These are phyloP conservation scores for Coprinellus micaceus DNA, from an alignment of 768 basidiomycete species.

Conservation along the genomic window DNA sequence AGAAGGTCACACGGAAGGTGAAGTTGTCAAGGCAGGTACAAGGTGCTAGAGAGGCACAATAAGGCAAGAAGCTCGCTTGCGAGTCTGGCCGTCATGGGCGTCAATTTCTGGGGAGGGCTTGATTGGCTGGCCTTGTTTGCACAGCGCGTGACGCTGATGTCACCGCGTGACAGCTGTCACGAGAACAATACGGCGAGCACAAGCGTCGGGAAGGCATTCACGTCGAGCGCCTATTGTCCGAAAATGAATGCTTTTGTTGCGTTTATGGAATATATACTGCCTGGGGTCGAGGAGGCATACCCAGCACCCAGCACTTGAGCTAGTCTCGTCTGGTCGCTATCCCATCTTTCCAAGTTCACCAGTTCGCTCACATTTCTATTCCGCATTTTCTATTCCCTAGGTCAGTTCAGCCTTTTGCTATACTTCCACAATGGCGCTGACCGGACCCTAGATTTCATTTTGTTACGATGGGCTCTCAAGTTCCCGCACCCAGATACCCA, in stretches of 20 bases:
- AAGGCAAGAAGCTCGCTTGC: background rate
- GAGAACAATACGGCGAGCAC: slow-evolving; percentile 8
- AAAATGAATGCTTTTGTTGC: slow-evolving; percentile 9
- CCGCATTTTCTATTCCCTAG: slow-evolving; percentile 3
- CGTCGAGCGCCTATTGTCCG: slow-evolving; percentile 10
- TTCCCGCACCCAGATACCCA: slow-evolving; percentile 27
- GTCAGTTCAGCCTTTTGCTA: slow-evolving; percentile 1
- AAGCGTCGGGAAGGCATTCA: slow-evolving; percentile 3
- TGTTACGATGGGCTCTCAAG: slow-evolving; percentile 14
- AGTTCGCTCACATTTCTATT: slow-evolving; percentile 9
- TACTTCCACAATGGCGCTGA: background rate
- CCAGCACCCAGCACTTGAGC: slow-evolving; percentile 20
- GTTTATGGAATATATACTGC: slow-evolving; percentile 19
- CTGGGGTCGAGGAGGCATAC: background rate
- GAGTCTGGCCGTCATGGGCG: background rate
- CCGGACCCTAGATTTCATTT: background rate
- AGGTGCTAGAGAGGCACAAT: background rate
- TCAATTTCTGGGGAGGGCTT: background rate
- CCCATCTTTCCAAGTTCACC: slow-evolving; percentile 5
- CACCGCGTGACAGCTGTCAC: slow-evolving; percentile 1
- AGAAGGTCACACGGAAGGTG: no score
- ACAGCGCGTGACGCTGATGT: slow-evolving; percentile 14
- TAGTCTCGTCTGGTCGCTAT: slow-evolving; percentile 25
- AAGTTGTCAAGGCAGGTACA: background rate
- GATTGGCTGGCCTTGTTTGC: slow-evolving; percentile 3